A percentile compares a stretch with the other conserved stretches of the same genome.
Conservation (phyloP, 352 stramenopile species). For the Pythium phragmitis region DNA sequence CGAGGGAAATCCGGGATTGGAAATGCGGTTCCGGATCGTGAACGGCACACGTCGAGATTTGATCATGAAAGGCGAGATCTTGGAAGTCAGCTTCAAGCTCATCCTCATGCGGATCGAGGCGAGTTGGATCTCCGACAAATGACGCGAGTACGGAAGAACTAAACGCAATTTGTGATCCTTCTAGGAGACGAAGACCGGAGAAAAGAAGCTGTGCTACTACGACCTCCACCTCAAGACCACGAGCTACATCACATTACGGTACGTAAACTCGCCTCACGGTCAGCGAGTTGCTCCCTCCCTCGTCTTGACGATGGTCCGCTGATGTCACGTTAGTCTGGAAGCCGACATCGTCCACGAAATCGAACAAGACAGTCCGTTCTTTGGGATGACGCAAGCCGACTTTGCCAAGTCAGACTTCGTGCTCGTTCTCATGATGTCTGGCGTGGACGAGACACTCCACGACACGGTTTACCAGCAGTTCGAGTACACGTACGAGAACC, state of each 20-base stretch:
- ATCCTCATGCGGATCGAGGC: constrained; percentile 68
- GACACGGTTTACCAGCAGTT: constrained; percentile 55
- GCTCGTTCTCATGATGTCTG: constrained; percentile 53
- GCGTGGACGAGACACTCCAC: constrained; percentile 59
- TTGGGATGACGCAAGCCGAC: constrained; percentile 32
- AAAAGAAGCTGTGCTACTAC: constrained; percentile 66
- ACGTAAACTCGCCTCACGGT: not conserved
- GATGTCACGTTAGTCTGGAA: constrained; percentile 35
- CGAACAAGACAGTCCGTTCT: constrained; percentile 43
- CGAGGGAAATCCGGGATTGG: constrained; percentile 23
- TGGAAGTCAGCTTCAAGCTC: constrained; percentile 59
- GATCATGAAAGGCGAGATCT: constrained; percentile 45
- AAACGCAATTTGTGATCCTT: not conserved
- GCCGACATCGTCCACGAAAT: constrained; percentile 52
- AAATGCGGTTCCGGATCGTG: constrained; percentile 60
- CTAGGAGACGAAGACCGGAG: constrained; percentile 36
- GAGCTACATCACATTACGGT: constrained; percentile 51
- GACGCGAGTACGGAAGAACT: not conserved
- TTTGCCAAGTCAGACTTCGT: constrained; percentile 46
- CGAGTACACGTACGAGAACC: constrained; percentile 42
- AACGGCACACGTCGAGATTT: constrained; percentile 48
- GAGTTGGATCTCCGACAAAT: not conserved
- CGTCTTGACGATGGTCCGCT: no score
- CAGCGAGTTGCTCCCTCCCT: no score
- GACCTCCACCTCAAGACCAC: constrained; percentile 46